Evolutionary conservation across 495 filamentous ascomycete species (phyloP), one percentile per base, ranked within the genome.

Genomic region (Annulohypoxylon maeteangense): DNA sequence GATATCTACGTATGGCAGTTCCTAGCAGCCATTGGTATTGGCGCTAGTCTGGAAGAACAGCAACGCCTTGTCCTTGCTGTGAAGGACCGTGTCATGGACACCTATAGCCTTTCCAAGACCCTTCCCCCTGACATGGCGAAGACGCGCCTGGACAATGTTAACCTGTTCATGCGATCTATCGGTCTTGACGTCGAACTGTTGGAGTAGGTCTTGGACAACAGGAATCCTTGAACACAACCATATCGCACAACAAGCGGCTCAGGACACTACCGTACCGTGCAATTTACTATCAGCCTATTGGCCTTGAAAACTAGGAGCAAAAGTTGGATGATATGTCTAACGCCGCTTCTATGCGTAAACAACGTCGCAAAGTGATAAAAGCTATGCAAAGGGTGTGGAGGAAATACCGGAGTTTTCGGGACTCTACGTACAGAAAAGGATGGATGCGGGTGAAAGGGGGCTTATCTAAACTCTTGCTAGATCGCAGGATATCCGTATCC

Each of bases 1-100:
- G 95, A 99, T 75, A 89, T 95, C 72, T 96, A 98, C 74, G 94
- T 98, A 14, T 99, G 95, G 95, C 94, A 98, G 78, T 97, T 98
- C 80, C 85, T 99, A 66, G 95, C 95, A 16, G 93, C 94, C 7
- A 90, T 96, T 66, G 95, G 95, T 45, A 93, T 97, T 68, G 94
- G 93, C 34, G 94, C 95, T 36, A 93, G 87, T 78, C 93, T 92
- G 7, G 91, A 95, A 62, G 95, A 98, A 79, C 96, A 99, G 80
- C 93, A 97, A 79, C 86, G 93, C 48, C 83, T 99, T 50, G 95
- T 99, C 2, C 87, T 97, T 76, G 94, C 93, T 54, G 96, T 99
- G 54, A 99, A 98, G 90, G 96, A 98, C 72, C 90, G 94, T 61
- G 95, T 99, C 59, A 96, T 98, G 93, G 95, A 97, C 76, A 98